phyloP scores from a whole-genome alignment of 2,329 filamentous ascomycete genomes.

The Pochonia chlamydosporia region DNA sequence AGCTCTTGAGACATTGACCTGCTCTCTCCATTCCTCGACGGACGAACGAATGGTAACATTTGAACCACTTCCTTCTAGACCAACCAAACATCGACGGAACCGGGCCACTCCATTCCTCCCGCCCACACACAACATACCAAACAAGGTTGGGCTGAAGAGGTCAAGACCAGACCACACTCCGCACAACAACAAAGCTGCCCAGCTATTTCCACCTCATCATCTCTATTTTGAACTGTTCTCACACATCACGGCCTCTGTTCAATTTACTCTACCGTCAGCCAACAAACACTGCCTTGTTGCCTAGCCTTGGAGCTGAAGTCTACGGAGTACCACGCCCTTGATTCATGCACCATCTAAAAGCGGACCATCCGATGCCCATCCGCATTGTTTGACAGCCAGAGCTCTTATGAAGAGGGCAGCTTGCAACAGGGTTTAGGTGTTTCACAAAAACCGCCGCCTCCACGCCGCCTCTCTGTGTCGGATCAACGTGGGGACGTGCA shows the following conservation, averaged over 20 bases:
- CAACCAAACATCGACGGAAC: too few relatives aligned
- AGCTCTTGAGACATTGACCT: too few relatives aligned
- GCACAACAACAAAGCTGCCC: conserved; percentile 1
- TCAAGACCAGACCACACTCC: not conserved
- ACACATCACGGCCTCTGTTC: too few relatives aligned
- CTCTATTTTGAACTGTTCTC: not conserved
- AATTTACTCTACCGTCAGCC: not conserved
- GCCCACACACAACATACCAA: conserved; percentile 3
- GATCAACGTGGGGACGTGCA: not conserved
- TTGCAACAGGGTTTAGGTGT: not conserved
- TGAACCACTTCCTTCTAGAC: too few relatives aligned
- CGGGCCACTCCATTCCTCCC: not conserved
- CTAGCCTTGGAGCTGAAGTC: not conserved
- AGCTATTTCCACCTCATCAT: not conserved
- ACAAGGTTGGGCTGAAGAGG: conserved; percentile 3
- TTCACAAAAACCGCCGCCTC: not conserved
- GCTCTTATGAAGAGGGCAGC: not conserved
- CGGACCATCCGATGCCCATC: not conserved
- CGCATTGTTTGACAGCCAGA: not conserved
- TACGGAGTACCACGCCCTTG: too few relatives aligned
- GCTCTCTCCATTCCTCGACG: too few relatives aligned
- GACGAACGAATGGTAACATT: too few relatives aligned
- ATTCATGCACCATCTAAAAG: not conserved
- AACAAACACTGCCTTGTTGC: not conserved
- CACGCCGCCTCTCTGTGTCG: not conserved